Conservation (phyloP, 345 rosid genomes). For the Barbarea vulgaris region DNA sequence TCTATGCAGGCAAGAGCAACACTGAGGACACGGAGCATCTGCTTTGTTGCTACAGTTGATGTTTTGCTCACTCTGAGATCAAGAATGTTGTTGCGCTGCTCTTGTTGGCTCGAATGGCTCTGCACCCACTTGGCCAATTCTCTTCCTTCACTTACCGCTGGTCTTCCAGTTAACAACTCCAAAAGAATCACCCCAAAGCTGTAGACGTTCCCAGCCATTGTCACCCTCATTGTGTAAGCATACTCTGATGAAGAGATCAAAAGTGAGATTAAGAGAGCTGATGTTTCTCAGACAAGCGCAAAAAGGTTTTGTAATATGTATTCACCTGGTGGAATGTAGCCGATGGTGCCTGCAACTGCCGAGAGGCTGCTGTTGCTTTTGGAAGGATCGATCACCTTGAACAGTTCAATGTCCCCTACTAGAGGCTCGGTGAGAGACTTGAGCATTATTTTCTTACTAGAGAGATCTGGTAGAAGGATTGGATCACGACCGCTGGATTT, state of each 20-base stretch:
- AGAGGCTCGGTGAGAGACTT: conserved; percentile 77
- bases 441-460: conserved; percentile 71
- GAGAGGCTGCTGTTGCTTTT: conserved; percentile 87
- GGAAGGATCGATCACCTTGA: conserved; percentile 79
- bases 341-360: conserved; percentile 82
- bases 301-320: neutral
- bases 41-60: conserved; percentile 58
- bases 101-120: conserved; percentile 49
- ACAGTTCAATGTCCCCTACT: conserved; percentile 85
- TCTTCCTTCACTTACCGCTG: conserved; percentile 70
- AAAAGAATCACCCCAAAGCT: conserved; percentile 80
- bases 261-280: conserved; percentile 12
- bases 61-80: conserved; percentile 65
- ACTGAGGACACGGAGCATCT: conserved; percentile 75
- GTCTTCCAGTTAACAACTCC: conserved; percentile 81
- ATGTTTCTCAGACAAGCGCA: neutral
- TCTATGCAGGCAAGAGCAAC: conserved; percentile 75
- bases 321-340: conserved; percentile 87
- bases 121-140: conserved; percentile 82
- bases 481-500: conserved; percentile 49
- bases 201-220: conserved; percentile 78
- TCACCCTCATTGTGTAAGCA: conserved; percentile 92
- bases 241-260: conserved; percentile 59
- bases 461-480: conserved; percentile 76
- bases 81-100: conserved; percentile 62